Percentiles rank a stretch among this genome's conserved stretches.
These are phyloP conservation scores for Royoungia palumana DNA, from an alignment of 768 basidiomycete genomes.

Conservation along the genomic window DNA sequence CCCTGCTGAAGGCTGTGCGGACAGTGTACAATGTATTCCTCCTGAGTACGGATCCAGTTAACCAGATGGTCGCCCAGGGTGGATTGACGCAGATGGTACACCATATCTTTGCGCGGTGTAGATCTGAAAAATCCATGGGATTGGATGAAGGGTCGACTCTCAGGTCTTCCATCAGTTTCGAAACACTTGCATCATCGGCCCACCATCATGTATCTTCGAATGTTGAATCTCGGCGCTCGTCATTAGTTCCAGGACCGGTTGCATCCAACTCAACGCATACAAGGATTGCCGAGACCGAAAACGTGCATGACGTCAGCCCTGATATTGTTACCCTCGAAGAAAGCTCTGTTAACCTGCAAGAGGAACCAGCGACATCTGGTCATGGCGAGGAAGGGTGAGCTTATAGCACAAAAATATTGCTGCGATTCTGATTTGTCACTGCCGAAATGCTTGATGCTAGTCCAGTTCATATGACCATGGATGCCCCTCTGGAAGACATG, in stretches of 20 bases:
- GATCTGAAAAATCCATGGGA: slow-evolving; percentile 30
- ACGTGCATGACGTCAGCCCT: neutral
- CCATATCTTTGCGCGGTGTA: slow-evolving; percentile 88
- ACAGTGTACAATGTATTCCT: slow-evolving; percentile 99
- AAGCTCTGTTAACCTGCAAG: neutral
- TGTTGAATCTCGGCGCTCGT: slow-evolving; percentile 11
- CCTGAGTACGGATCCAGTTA: slow-evolving; percentile 83
- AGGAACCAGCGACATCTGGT: neutral
- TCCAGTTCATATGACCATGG: slow-evolving; percentile 18
- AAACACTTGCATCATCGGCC: slow-evolving; percentile 12
- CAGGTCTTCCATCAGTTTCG: slow-evolving; percentile 23
- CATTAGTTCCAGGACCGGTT: slow-evolving; percentile 2
- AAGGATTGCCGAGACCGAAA: neutral
- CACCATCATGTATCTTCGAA: slow-evolving; percentile 4
- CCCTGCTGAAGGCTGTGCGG: slow-evolving; percentile 90
- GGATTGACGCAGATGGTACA: slow-evolving; percentile 98
- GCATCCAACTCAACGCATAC: neutral
- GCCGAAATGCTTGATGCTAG: slow-evolving; percentile 21
- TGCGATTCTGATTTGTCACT: slow-evolving; percentile 4
- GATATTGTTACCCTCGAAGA: slow-evolving; percentile 2
- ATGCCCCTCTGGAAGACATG: slow-evolving; percentile 18
- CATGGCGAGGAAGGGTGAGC: slow-evolving; percentile 23
- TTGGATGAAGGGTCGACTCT: slow-evolving; percentile 14
- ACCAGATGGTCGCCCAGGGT: slow-evolving; percentile 98
- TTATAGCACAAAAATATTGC: neutral